These are phyloP conservation scores for Logfia minima DNA, from an alignment of 129 eudicot species.

Conservation along the genomic window DNA sequence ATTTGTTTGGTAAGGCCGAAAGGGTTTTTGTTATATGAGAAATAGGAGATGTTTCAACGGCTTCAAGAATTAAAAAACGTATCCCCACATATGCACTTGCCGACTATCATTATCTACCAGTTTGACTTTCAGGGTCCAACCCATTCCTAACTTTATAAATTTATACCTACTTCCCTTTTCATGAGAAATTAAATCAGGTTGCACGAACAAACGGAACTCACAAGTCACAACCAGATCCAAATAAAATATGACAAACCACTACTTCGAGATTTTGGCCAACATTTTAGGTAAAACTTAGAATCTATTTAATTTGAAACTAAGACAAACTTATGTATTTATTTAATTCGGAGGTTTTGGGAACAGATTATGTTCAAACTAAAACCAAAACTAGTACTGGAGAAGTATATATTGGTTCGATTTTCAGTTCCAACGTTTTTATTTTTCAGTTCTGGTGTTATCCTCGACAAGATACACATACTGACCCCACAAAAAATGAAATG, in stretches of 20 bases:
- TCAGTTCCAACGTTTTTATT: background rate
- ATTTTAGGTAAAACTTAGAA: background rate
- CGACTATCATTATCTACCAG: constrained; percentile 16
- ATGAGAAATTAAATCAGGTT: background rate
- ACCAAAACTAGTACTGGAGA: background rate
- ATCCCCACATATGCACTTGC: constrained; percentile 1
- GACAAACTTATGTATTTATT: background rate
- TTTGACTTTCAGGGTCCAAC: constrained; percentile 29
- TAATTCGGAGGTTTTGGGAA: background rate
- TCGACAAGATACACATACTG: background rate
- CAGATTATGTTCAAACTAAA: background rate
- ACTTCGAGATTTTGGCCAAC: background rate
- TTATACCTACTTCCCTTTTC: background rate
- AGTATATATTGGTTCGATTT: background rate
- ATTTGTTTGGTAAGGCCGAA: constrained; percentile 12
- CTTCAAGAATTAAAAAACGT: background rate
- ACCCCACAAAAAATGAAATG: background rate
- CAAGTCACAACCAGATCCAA: constrained; percentile 10
- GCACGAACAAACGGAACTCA: constrained; percentile 11
- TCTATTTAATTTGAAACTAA: background rate
- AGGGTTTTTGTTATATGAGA: constrained; percentile 7
- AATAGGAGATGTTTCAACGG: background rate
- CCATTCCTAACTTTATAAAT: background rate
- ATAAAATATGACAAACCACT: background rate
- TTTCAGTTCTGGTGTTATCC: background rate